Base-by-base conservation (phyloP, 768 basidiomycete genomes). In the Tubosaeta brunneosetosa region DNA sequence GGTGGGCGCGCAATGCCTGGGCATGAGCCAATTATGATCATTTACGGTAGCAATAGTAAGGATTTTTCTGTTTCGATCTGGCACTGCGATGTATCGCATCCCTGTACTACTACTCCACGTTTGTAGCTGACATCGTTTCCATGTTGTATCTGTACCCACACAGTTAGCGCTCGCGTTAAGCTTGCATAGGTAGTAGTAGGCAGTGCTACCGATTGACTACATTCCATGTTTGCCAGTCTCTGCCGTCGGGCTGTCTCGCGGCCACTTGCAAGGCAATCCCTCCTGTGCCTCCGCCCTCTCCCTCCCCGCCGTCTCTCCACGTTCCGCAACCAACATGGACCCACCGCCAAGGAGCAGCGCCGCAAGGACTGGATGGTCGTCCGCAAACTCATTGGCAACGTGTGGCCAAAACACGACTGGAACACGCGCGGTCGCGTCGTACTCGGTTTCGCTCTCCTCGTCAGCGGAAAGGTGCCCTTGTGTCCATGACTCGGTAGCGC, bases 391-490 rank as follows among this genome's bases (percentile, higher is more conserved):
- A 79, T 90, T 56, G 78, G 78, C 9, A 92, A 97, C 60, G 87
- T 99, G 16, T 99, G 97, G 97, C 95, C 97, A 1, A 80, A 81
- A 62, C 72, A 84, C 58, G 89, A 94, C 62, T 88, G 85, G 82
- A 82, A 77, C 44, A 91, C 92, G 12, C 84, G 92, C 47, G 73
- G 79, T 44, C 82, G 92, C 3, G 94, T 99, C 17, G 56, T 97
- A 0, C 70, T 90, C 3, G 97, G 95, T 0, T 80, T 99, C 47
- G 80, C 73, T 0, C 70, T 98, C 55, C 74, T 97, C 41, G 77
- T 97, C 42, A 73, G 79, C 14, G 93, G 91, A 47, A 99, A 99
- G 81, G 91, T 94, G 48, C 50, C 77, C 29, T 53, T 11, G 2
- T 47, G 22, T 16, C 31, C 17, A 26, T 41, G 22, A 6, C 38